Percentiles rank a stretch among this genome's conserved stretches.
These are phyloP conservation scores for Coelastrella sp. DNA, from an alignment of 139 green algal species.

Conservation along the genomic window DNA sequence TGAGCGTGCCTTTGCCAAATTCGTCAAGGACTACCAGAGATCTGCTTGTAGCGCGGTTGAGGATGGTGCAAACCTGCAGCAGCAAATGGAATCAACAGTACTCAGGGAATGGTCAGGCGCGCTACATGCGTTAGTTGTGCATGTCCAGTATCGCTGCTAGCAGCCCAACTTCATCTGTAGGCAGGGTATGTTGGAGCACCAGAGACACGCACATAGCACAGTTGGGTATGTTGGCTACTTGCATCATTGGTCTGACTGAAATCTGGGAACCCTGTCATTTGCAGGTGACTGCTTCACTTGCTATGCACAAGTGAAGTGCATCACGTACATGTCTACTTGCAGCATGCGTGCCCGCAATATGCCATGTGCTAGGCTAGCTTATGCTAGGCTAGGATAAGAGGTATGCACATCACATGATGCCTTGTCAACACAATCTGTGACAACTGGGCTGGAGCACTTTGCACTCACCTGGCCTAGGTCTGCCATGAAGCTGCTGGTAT, in stretches of 20 bases:
- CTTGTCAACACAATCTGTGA: too few relatives aligned
- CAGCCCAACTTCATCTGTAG: conserved; percentile 86
- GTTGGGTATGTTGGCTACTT: conserved; percentile 81
- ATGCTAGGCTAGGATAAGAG: too few relatives aligned
- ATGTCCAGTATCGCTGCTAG: conserved; percentile 72
- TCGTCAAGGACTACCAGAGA: conserved; percentile 95
- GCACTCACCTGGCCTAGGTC: conserved; percentile 79
- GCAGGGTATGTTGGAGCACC: conserved; percentile 89
- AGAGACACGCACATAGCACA: conserved; percentile 83
- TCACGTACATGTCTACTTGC: too few relatives aligned
- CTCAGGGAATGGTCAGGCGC: not conserved
- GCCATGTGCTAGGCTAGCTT: too few relatives aligned
- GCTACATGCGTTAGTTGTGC: not conserved
- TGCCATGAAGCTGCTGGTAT: conserved; percentile 82
- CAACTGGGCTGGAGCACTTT: too few relatives aligned
- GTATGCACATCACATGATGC: too few relatives aligned
- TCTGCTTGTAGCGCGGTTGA: conserved; percentile 75
- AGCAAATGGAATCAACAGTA: not conserved
- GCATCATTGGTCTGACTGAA: too few relatives aligned
- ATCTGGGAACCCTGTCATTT: too few relatives aligned
- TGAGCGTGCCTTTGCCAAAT: conserved; percentile 96
- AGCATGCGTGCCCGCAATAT: too few relatives aligned
- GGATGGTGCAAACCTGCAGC: conserved; percentile 78
- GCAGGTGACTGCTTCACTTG: too few relatives aligned
- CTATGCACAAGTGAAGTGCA: too few relatives aligned